Conservation (phyloP, 805 yeast species). For the Diddensiella santjacobensis region DNA sequence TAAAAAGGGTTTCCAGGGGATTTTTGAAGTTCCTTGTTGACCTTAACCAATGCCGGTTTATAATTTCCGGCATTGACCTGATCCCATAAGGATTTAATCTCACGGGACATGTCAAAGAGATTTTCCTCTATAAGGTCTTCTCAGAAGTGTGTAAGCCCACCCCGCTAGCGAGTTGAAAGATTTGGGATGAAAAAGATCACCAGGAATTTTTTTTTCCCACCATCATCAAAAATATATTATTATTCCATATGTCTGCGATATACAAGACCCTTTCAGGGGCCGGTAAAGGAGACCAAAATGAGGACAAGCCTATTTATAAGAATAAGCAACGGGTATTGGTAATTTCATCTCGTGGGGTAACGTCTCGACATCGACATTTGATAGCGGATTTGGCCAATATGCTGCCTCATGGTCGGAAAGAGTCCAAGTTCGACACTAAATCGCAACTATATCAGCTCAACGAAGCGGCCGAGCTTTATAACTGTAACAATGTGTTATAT, state of each 20-base stretch:
- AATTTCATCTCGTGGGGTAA: slow-evolving; percentile 91
- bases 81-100: slow-evolving; percentile 30
- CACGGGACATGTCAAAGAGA: slow-evolving; percentile 20
- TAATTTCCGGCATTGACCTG: slow-evolving; percentile 54
- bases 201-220: neutral
- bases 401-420: slow-evolving; percentile 93
- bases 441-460: slow-evolving; percentile 83
- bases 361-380: slow-evolving; percentile 90
- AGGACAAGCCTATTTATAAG: slow-evolving; percentile 49
- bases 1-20: slow-evolving; percentile 57
- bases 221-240: slow-evolving; percentile 3
- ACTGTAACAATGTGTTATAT: slow-evolving; percentile 90
- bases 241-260: slow-evolving; percentile 57
- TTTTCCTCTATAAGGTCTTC: too few species aligned
- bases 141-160: too few species aligned
- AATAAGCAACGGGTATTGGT: slow-evolving; percentile 87
- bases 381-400: slow-evolving; percentile 73
- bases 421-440: slow-evolving; percentile 92
- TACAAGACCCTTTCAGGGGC: slow-evolving; percentile 53
- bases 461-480: slow-evolving; percentile 94
- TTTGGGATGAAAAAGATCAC: neutral
- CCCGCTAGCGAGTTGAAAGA: too few species aligned
- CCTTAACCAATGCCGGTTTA: slow-evolving; percentile 48
- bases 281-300: slow-evolving; percentile 17
- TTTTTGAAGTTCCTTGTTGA: slow-evolving; percentile 47